Evolutionary conservation across 352 stramenopile genomes (phyloP), one percentile per base, ranked within the genome.

Genomic region (Globisporangium viniferum): DNA sequence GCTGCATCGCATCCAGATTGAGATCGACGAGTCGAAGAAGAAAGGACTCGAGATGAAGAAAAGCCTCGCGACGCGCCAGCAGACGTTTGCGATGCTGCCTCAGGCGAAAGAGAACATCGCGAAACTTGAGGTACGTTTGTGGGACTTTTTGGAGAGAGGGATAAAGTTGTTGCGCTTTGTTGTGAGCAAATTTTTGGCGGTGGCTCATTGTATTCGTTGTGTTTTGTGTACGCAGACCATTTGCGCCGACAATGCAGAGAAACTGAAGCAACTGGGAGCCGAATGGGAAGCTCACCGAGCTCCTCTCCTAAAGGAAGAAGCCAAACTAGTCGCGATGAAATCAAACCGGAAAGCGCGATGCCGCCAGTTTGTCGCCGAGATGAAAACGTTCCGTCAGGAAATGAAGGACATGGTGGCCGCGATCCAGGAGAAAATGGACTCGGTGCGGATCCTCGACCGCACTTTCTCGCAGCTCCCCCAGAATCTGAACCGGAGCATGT

Each of bases 341-440:
- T 81, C 77, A 0, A 86, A 73, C 12, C 72, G 73, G 31, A 89
- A 94, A 63, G 71, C 73, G 2, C 78, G 80, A 6, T 81, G 82
- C 24, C 81, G 81, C 51, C 75, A 83, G 48, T 74, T 93, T n/a
- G 66, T 92, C n/a, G 65, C 62, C 9, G 83, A 91, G 54, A 92
- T 94, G 65, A 90, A 90, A 59, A 56, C 36, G 0, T 89, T 91
- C 56, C 79, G 79, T 31, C 35, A 66, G 0, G 83, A 93, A 44
- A 92, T 94, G 78, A 83, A 82, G 35, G 71, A 78, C n/a, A 84
- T 94, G 68, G 76, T 73, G 3, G 63, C 69, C 0, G 66, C 76
- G 46, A 90, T 96, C 51, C 77, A 94, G 53, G 74, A 82, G 9
- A 96, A 95, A 70, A 84, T 90, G 73, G 80, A 93, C 18, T 65